Conservation (phyloP, 345 rosid species). For the Arabidopsis suecica region DNA sequence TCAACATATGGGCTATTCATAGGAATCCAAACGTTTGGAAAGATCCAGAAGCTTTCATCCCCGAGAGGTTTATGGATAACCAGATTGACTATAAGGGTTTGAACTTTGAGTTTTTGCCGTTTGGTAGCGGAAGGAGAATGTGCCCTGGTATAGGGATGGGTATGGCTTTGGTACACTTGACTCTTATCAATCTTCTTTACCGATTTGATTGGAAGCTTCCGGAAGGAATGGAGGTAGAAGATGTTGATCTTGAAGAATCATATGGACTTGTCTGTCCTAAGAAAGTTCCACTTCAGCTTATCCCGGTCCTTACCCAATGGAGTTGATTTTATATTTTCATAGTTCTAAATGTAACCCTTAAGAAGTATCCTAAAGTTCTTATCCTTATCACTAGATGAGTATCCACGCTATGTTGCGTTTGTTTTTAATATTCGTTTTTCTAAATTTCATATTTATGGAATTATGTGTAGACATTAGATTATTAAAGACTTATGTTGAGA, state of each 20-base stretch:
- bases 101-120: conserved; percentile 58
- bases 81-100: conserved; percentile 55
- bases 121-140: conserved; percentile 64
- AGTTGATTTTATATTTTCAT: not conserved
- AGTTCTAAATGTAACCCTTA: not conserved
- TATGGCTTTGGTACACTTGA: conserved; percentile 42
- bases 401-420: too few species aligned
- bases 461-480: too few species aligned
- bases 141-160: conserved; percentile 63
- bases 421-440: too few species aligned
- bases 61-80: conserved; percentile 35
- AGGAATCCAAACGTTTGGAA: conserved; percentile 31
- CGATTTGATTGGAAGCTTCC: conserved; percentile 57
- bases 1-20: conserved; percentile 24
- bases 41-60: conserved; percentile 35
- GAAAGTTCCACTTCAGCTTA: conserved; percentile 48
- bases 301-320: conserved; percentile 20
- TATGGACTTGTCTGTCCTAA: conserved; percentile 52
- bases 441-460: too few species aligned
- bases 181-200: conserved; percentile 48
- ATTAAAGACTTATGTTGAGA: too few species aligned
- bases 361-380: not conserved
- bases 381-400: not conserved
- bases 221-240: conserved; percentile 44
- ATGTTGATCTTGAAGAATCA: conserved; percentile 54